A percentile compares a stretch with the other conserved stretches of the same genome.
phyloP scores from a whole-genome alignment of 495 filamentous ascomycete species.

The Glonium stellatum region DNA sequence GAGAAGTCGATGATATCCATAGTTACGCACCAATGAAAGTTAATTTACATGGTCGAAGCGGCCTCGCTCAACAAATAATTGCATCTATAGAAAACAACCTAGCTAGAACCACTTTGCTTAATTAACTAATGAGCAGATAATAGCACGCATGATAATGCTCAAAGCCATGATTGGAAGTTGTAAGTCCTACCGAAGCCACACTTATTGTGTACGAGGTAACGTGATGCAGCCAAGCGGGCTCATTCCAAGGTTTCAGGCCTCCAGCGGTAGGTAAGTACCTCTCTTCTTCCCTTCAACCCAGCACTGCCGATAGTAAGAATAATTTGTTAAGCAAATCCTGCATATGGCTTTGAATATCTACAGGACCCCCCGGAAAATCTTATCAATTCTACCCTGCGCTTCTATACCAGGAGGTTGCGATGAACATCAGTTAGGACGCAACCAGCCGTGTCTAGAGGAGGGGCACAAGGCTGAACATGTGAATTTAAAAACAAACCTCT shows the following conservation, averaged over 20 bases:
- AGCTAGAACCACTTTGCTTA: too few species aligned
- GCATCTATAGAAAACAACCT: too few species aligned
- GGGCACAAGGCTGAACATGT: not conserved
- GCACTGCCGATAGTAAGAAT: not conserved
- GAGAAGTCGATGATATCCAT: conserved; percentile 18
- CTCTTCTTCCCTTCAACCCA: not conserved
- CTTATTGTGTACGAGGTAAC: not conserved
- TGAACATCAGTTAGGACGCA: not conserved
- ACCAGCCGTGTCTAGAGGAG: not conserved
- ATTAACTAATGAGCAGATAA: too few species aligned
- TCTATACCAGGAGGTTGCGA: not conserved
- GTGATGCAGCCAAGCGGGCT: not conserved
- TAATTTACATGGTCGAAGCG: too few species aligned
- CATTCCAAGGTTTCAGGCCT: not conserved
- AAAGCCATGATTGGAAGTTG: too few species aligned
- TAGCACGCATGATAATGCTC: too few species aligned
- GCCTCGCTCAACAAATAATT: too few species aligned
- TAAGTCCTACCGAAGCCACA: too few species aligned
- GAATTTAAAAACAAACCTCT: not conserved
- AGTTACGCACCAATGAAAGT: not conserved
- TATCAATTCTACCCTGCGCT: not conserved
- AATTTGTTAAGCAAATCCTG: not conserved
- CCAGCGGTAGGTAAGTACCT: not conserved
- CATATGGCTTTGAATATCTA: not conserved
- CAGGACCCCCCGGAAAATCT: not conserved